Percentiles rank a stretch among this genome's conserved stretches.
Evolutionary conservation across 345 rosid genomes (phyloP).

Genomic region (Carallia brachiata): DNA sequence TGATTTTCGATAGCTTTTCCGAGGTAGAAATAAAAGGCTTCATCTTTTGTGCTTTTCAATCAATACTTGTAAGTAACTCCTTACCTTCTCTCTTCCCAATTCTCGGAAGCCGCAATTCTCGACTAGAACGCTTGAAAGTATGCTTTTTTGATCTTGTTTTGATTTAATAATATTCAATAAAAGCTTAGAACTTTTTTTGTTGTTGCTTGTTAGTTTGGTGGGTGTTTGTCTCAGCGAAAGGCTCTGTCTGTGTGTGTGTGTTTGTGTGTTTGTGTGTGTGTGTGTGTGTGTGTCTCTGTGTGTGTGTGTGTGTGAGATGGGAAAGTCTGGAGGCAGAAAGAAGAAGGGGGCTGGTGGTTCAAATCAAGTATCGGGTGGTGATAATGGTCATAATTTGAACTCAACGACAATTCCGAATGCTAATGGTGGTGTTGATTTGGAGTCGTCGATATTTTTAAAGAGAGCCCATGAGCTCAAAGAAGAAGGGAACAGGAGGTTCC

Average conservation of each 20-base stretch:
- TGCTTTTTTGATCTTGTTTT: background rate
- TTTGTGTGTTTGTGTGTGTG: background rate
- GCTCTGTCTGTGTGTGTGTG: background rate
- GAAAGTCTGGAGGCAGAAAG: constrained; percentile 85
- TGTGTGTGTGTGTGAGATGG: constrained; percentile 37
- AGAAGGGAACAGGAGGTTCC: constrained; percentile 89
- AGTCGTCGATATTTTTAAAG: constrained; percentile 66
- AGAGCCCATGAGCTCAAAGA: constrained; percentile 95
- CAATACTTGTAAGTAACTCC: constrained; percentile 8
- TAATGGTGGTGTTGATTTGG: constrained; percentile 64
- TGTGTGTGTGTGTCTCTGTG: background rate
- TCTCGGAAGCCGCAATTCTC: background rate
- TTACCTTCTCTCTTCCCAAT: background rate
- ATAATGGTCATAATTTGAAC: constrained; percentile 12
- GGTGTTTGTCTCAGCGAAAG: background rate
- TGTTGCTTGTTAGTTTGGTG: background rate
- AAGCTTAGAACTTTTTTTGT: background rate
- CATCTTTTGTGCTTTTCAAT: constrained; percentile 5
- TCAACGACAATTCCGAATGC: constrained; percentile 37
- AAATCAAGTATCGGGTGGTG: constrained; percentile 48
- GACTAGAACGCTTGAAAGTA: background rate
- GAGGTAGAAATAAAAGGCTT: background rate
- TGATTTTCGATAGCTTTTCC: background rate
- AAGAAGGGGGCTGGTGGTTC: constrained; percentile 59
- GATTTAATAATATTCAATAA: background rate